Evolutionary conservation across 2,329 filamentous ascomycete species (phyloP).

Genomic region (Drechslerella stenobrocha): DNA sequence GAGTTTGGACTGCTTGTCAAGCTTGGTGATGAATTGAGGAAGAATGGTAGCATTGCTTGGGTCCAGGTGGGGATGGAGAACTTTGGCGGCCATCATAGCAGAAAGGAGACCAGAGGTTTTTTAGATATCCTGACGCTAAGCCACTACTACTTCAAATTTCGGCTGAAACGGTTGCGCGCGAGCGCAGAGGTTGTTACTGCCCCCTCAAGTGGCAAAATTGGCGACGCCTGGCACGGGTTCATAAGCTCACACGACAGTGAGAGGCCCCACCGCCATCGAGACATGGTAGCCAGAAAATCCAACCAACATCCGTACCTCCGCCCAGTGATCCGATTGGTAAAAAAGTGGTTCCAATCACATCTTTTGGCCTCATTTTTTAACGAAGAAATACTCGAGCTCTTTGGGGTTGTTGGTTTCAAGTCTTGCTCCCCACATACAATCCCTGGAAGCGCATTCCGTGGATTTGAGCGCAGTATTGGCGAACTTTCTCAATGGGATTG

Average conservation of each 20-base stretch:
- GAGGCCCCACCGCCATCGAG: neutral
- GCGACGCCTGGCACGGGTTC: too few species aligned
- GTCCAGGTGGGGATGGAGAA: constrained; percentile 6
- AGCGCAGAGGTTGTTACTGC: neutral
- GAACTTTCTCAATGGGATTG: constrained; percentile 37
- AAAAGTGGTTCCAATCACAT: constrained; percentile 86
- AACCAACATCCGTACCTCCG: constrained; percentile 76
- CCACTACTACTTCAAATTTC: constrained; percentile 17
- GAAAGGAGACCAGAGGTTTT: constrained; percentile 7
- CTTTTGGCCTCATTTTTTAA: constrained; percentile 75
- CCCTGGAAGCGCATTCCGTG: constrained; percentile 65
- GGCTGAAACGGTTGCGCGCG: neutral
- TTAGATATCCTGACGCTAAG: constrained; percentile 31
- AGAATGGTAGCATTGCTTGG: constrained; percentile 2
- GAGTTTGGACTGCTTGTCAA: constrained; percentile 36
- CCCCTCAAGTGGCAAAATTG: neutral
- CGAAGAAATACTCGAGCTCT: constrained; percentile 80
- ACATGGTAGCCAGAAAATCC: constrained; percentile 6
- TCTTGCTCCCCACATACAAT: constrained; percentile 77
- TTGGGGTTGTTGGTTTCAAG: constrained; percentile 76
- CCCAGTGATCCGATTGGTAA: constrained; percentile 77
- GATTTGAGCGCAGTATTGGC: constrained; percentile 16
- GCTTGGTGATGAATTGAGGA: constrained; percentile 8
- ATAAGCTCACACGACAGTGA: neutral
- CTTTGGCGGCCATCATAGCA: too few species aligned